A percentile compares a stretch with the other conserved stretches of the same genome.
phyloP scores from a whole-genome alignment of 2,329 filamentous ascomycete species.

The Sclerotinia trifoliorum region DNA sequence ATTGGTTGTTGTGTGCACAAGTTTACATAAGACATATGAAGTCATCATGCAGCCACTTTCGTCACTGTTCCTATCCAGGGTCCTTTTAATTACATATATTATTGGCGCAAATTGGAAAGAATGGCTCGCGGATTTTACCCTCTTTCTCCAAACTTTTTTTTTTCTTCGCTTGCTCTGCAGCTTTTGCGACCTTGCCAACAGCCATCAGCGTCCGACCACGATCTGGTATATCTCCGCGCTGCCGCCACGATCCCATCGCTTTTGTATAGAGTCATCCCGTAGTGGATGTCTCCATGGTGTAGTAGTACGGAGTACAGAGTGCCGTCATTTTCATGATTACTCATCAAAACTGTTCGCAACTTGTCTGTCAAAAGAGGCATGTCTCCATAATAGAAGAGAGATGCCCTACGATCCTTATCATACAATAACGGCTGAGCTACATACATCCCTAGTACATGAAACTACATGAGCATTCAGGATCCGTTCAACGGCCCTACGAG shows the following conservation, averaged over 20 bases:
- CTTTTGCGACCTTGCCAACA: background rate
- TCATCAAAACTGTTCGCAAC: background rate
- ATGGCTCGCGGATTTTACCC: background rate
- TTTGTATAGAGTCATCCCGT: too few relatives aligned
- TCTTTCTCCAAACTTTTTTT: background rate
- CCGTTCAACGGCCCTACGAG: background rate
- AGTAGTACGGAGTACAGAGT: too few relatives aligned
- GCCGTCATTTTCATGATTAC: background rate
- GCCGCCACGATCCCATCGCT: background rate
- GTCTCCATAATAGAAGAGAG: background rate
- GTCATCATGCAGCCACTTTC: background rate
- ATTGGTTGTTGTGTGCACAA: background rate
- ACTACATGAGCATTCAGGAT: too few relatives aligned
- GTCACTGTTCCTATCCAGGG: conserved; percentile 1
- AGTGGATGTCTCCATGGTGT: background rate
- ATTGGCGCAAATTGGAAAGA: background rate
- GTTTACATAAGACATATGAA: background rate
- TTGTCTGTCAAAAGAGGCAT: background rate
- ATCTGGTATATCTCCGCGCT: background rate
- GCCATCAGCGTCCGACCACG: background rate
- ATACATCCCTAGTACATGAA: background rate
- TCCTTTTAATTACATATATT: conserved; percentile 1
- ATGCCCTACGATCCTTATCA: background rate
- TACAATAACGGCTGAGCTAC: background rate
- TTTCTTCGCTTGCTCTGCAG: background rate